These are phyloP conservation scores for Lignosus rhinocerotis DNA, from an alignment of 1,284 basidiomycete species.

Conservation along the genomic window DNA sequence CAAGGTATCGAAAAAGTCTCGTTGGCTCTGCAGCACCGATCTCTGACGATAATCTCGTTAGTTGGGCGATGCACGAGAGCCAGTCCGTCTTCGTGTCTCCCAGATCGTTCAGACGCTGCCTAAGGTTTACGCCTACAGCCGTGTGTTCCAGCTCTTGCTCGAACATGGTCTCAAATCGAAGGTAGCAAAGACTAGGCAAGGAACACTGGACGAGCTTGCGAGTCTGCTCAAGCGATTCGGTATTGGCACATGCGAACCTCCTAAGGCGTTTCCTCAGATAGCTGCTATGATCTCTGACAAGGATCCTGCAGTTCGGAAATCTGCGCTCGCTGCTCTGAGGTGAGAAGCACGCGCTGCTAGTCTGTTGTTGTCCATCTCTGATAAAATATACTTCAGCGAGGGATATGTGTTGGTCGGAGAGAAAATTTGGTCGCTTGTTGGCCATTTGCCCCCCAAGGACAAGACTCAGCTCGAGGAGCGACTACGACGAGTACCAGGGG, in stretches of 20 bases:
- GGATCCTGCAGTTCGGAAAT: conserved; percentile 83
- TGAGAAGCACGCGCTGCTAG: conserved; percentile 29
- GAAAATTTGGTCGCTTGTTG: conserved; percentile 81
- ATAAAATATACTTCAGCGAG: conserved; percentile 50
- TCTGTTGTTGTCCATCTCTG: background rate
- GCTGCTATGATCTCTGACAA: conserved; percentile 87
- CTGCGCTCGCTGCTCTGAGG: conserved; percentile 78
- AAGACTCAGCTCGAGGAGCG: conserved; percentile 91
- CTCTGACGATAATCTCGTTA: conserved; percentile 31
- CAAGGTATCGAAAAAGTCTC: conserved; percentile 68
- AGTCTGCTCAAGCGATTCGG: conserved; percentile 82
- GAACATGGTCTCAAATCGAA: conserved; percentile 88
- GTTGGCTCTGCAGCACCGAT: background rate
- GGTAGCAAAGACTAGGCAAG: conserved; percentile 88
- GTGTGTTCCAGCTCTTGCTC: conserved; percentile 84
- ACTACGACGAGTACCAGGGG: conserved; percentile 76
- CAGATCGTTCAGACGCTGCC: conserved; percentile 73
- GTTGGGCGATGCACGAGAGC: conserved; percentile 83
- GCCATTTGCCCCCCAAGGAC: conserved; percentile 79
- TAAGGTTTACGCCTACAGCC: conserved; percentile 86
- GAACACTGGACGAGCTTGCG: conserved; percentile 81
- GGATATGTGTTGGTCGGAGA: conserved; percentile 85
- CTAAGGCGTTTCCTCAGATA: conserved; percentile 78
- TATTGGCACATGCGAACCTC: conserved; percentile 76
- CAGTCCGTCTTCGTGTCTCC: conserved; percentile 68